Percentiles rank a stretch among this genome's conserved stretches.
Evolutionary conservation across 179 eudicot species (phyloP).

Genomic region (Corrigiola litoralis): DNA sequence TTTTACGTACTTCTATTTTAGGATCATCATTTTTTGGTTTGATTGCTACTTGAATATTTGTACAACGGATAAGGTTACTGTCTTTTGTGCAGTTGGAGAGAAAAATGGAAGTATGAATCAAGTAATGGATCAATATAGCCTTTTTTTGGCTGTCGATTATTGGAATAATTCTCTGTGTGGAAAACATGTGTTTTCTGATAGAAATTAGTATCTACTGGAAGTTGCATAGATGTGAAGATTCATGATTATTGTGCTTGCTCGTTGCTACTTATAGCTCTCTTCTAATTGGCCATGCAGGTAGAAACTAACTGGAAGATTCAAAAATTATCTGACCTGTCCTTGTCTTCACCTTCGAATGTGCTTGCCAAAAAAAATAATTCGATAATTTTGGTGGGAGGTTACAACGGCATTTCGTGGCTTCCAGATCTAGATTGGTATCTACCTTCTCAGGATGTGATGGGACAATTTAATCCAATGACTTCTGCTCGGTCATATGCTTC

Average conservation of each 20-base stretch:
- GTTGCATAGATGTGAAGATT: neutral
- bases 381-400: slow-evolving; percentile 74
- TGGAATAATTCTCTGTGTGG: neutral
- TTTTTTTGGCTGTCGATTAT: neutral
- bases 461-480: slow-evolving; percentile 57
- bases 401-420: slow-evolving; percentile 61
- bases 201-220: too few relatives aligned
- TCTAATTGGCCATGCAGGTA: neutral
- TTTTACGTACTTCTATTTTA: too few relatives aligned
- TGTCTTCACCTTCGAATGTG: too few relatives aligned
- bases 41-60: too few relatives aligned
- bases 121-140: neutral
- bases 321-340: too few relatives aligned
- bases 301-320: neutral
- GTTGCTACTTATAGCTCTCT: too few relatives aligned
- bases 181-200: too few relatives aligned
- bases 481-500: slow-evolving; percentile 54
- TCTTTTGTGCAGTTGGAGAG: too few relatives aligned
- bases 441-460: slow-evolving; percentile 47
- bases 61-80: too few relatives aligned
- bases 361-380: too few relatives aligned
- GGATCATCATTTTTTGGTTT: too few relatives aligned
- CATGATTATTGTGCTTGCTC: neutral
- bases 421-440: slow-evolving; percentile 50
- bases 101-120: neutral